Conservation (phyloP, 345 rosid species). For the Aquilaria yunnanensis region DNA sequence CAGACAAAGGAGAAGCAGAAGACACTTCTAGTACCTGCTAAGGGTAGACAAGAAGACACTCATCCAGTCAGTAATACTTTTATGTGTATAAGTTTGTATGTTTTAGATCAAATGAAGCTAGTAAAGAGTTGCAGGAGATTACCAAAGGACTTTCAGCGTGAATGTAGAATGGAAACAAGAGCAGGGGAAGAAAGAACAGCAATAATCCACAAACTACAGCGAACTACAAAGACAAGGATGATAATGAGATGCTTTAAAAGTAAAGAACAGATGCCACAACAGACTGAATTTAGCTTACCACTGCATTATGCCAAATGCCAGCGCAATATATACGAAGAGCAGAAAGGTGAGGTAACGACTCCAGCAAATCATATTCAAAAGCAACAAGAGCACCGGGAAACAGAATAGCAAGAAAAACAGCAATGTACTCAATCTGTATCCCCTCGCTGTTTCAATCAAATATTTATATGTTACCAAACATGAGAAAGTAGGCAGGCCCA, state of each 20-base stretch:
- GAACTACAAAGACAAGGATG: constrained; percentile 26
- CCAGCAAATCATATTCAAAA: constrained; percentile 55
- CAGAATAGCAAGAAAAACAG: constrained; percentile 68
- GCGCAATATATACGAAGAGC: constrained; percentile 84
- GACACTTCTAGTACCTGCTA: constrained; percentile 67
- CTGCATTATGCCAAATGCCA: constrained; percentile 96
- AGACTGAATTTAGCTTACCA: constrained; percentile 33
- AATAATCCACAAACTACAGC: constrained; percentile 58
- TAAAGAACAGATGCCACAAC: background rate
- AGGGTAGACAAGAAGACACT: constrained; percentile 5
- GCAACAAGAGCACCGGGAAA: constrained; percentile 96
- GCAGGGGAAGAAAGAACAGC: constrained; percentile 50
- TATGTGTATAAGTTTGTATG: background rate
- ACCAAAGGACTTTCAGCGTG: constrained; percentile 58
- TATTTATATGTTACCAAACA: constrained; percentile 26
- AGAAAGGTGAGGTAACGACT: constrained; percentile 37
- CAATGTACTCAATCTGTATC: constrained; percentile 69
- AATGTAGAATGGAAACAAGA: constrained; percentile 55
- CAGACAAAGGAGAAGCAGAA: constrained; percentile 54
- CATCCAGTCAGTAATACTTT: background rate
- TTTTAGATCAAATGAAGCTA: constrained; percentile 1
- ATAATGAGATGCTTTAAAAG: no score
- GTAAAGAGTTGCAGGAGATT: constrained; percentile 1
- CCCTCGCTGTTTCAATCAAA: constrained; percentile 72
- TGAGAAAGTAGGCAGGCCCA: constrained; percentile 13